Conservation (phyloP, 768 basidiomycete species). For the Lentinula guzmanii region DNA sequence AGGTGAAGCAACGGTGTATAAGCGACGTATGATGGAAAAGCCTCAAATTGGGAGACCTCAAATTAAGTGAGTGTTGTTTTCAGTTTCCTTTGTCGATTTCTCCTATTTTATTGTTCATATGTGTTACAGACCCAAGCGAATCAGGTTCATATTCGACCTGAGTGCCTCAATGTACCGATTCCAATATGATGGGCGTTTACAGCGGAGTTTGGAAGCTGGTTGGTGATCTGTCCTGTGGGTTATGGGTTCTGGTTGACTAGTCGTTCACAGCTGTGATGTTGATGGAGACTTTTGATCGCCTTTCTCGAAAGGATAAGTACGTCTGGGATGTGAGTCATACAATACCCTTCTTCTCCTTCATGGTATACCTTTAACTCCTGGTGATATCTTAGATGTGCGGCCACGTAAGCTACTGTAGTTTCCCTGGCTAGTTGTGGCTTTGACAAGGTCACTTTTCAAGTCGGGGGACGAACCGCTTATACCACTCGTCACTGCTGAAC, state of each 20-base stretch:
- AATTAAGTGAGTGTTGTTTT: constrained; percentile 42
- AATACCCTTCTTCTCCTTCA: not conserved
- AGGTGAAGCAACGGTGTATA: constrained; percentile 66
- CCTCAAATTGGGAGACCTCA: constrained; percentile 64
- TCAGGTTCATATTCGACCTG: constrained; percentile 64
- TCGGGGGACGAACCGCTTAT: constrained; percentile 61
- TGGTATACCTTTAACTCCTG: constrained; percentile 1
- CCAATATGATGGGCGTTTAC: constrained; percentile 63
- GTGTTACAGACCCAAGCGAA: constrained; percentile 52
- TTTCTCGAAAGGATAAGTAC: constrained; percentile 64
- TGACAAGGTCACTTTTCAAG: constrained; percentile 20
- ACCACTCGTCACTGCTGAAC: constrained; percentile 40
- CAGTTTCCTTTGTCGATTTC: not conserved
- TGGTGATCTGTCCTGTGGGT: constrained; percentile 1
- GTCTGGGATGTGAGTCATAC: constrained; percentile 61
- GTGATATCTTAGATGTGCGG: constrained; percentile 44
- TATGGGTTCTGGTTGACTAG: not conserved
- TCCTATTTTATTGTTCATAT: not conserved
- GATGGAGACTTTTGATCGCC: constrained; percentile 63
- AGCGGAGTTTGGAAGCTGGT: constrained; percentile 64
- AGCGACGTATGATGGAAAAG: constrained; percentile 64
- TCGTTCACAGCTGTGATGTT: constrained; percentile 53
- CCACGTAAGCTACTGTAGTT: constrained; percentile 39
- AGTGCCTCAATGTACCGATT: constrained; percentile 75
- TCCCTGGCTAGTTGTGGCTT: not conserved